Evolutionary conservation across 257 asterid species (phyloP), one percentile per base, ranked within the genome.

Genomic region (Solanum commersonii): DNA sequence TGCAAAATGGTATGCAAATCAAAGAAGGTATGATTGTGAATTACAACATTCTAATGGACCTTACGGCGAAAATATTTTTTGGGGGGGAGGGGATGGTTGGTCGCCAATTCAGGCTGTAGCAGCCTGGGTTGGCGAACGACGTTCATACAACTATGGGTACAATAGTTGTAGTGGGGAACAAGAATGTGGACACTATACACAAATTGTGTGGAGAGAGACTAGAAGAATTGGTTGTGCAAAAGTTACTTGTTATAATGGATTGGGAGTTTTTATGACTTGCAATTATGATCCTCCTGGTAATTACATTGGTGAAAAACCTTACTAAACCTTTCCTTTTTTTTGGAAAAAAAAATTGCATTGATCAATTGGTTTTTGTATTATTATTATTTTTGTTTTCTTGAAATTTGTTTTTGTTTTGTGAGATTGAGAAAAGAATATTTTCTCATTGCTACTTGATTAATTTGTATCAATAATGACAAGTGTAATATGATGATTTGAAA

Each of bases 231-330:
- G 94, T 10, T 92, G 95, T 78, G 95, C 95, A 3, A 83, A 87
- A 60, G 92, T 87, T 34, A 88, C 35, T 1, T 93, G 94, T 68
- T 14, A n/a, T 44, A 77, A 89, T 56, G 93, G 90, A 0, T 87
- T 86, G 14, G 94, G 94, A 3, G 92, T 93, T 81, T 93, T 93
- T 72, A 93, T 93, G 92, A 89, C 90, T 27, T 93, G 95, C 7
- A 92, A 93, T 59, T 93, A 93, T 85, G 91, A 93, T 86, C 94
- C 94, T 25, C 95, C 95, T 8, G 94, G 95, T 18, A 93, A 93
- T 63, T 93, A 90, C 86, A 87, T 93, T 72, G 94, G 93, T 85
- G 94, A 93, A 87, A 92, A 89, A 68, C 95, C 95, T 65, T 92
- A 93, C 34, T 93, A 74, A 89, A 74, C 8, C 2, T 31, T 49